Evolutionary conservation across 768 basidiomycete species (phyloP), one percentile per base, ranked within the genome.

Genomic region (Psilocybe cubensis): DNA sequence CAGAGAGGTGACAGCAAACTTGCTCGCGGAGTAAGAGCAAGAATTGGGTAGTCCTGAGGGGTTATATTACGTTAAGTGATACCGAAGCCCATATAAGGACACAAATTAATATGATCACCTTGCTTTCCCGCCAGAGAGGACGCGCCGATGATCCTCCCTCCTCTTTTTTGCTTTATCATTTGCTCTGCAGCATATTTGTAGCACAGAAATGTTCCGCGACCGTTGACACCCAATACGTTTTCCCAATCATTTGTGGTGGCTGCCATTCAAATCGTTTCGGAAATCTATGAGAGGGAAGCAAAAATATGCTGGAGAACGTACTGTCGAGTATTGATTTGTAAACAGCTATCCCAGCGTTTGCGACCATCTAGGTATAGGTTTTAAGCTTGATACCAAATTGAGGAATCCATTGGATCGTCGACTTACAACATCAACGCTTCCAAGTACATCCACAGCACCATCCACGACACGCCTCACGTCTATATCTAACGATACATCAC

Each of bases 121-220:
- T 59, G 62, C 52, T 73, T 71, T 25, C 70, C 76, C 1, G 66
- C 61, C 0, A 69, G 5, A 2, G 76, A 77, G 1, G 64, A 63
- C 1, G 75, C 74, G 41, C 87, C 81, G 24, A 87, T 78, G 57
- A 89, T 83, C n/a, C 81, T 74, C 1, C 86, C 83, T n/a, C 83
- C 79, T 5, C 69, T 71, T 0, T 79, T 76, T 70, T 83, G 82
- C 9, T 85, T 75, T 23, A 70, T 66, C 88, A 89, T 89, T 61
- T 83, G 80, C 50, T 72, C 72, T n/a, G 83, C 86, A 2, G 86
- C 88, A 57, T 86, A 76, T 52, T 87, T 84, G 43, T 87, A 88
- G 65, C 84, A 88, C 57, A 83, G 76, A 71, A 83, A 86, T 2
- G 77, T 71, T 33, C 85, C 86, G 52, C 82, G 78, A 58, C 79